Conservation (phyloP, 1,284 basidiomycete genomes). For the Kalmanozyma brasiliensis region DNA sequence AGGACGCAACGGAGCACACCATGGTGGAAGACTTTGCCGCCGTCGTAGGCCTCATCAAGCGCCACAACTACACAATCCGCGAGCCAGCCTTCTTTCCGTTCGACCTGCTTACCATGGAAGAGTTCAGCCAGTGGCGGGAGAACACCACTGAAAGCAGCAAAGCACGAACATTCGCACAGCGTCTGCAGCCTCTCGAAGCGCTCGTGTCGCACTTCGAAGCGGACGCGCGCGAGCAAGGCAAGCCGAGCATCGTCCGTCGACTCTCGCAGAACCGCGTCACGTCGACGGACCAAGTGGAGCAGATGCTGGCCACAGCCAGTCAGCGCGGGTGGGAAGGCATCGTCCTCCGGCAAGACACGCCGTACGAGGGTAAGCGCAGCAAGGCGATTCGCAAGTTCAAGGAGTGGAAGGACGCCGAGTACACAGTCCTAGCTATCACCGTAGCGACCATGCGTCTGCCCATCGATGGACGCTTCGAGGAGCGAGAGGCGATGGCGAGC, state of each 20-base stretch:
- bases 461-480: conserved; percentile 40
- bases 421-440: conserved; percentile 35
- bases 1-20: conserved; percentile 4
- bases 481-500: conserved; percentile 40
- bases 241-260: conserved; percentile 22
- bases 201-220: conserved; percentile 25
- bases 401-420: conserved; percentile 56
- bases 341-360: conserved; percentile 42
- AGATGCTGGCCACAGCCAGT: conserved; percentile 24
- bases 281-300: conserved; percentile 10
- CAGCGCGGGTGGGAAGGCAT: conserved; percentile 54
- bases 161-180: conserved; percentile 29
- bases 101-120: conserved; percentile 50
- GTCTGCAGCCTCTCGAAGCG: conserved; percentile 21
- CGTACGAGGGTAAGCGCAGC: conserved; percentile 54
- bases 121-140: conserved; percentile 44
- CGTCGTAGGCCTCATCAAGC: conserved; percentile 39
- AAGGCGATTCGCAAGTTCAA: conserved; percentile 52
- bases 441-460: conserved; percentile 50
- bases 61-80: conserved; percentile 29
- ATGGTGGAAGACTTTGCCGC: conserved; percentile 54
- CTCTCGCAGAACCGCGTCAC: conserved; percentile 40
- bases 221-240: conserved; percentile 4
- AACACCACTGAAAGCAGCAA: neutral
- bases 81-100: conserved; percentile 52